Percentiles rank a stretch among this genome's conserved stretches.
Evolutionary conservation across 2,329 filamentous ascomycete species (phyloP).

Genomic region (Coleophoma crateriformis): DNA sequence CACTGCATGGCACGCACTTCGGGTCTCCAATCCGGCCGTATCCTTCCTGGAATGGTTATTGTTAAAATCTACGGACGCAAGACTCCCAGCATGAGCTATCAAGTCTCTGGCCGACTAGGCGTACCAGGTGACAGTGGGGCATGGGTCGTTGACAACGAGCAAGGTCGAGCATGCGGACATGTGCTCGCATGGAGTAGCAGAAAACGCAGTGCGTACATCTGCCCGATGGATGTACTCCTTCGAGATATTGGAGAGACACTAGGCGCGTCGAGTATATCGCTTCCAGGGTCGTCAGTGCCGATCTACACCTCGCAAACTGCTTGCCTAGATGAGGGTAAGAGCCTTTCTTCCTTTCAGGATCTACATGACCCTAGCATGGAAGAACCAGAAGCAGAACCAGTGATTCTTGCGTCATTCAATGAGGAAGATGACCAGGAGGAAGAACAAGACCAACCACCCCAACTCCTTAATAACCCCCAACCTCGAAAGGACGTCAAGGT

Average conservation of each 20-base stretch:
- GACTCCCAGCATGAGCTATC: slow-evolving; percentile 70
- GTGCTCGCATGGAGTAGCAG: slow-evolving; percentile 82
- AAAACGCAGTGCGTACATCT: slow-evolving; percentile 83
- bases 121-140: slow-evolving; percentile 89
- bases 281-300: slow-evolving; percentile 40
- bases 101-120: slow-evolving; percentile 50
- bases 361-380: no score
- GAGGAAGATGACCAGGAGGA: background rate
- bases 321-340: background rate
- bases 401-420: background rate
- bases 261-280: slow-evolving; percentile 60
- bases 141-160: slow-evolving; percentile 78
- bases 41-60: slow-evolving; percentile 71
- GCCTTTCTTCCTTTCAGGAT: background rate
- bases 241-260: slow-evolving; percentile 79
- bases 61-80: slow-evolving; percentile 83
- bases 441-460: background rate
- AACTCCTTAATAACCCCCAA: no score
- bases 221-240: slow-evolving; percentile 87
- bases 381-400: no score
- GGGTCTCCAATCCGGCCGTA: slow-evolving; percentile 72
- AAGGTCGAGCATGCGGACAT: slow-evolving; percentile 81
- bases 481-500: no score
- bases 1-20: slow-evolving; percentile 87
- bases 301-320: no score